Conservation (phyloP, 2,329 filamentous ascomycete genomes). For the Ascochyta pisi region DNA sequence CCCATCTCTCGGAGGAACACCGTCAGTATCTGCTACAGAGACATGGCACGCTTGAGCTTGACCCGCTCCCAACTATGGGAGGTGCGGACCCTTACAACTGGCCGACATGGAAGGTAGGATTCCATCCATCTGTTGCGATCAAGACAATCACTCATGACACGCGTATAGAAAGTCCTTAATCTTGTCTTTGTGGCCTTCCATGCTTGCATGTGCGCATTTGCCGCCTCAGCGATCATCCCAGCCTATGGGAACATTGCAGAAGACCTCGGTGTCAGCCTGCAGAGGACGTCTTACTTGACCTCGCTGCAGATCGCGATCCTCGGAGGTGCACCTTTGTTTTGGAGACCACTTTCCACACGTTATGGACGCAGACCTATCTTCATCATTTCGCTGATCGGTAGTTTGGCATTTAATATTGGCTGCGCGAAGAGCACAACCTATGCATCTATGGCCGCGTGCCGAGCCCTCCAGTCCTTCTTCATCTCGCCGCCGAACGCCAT, state of each 20-base stretch:
- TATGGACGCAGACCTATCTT: constrained; percentile 64
- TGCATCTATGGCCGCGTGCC: constrained; percentile 58
- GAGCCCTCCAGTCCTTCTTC: constrained; percentile 63
- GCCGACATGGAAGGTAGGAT: constrained; percentile 57
- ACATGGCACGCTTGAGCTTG: constrained; percentile 62
- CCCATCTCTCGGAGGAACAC: constrained; percentile 53
- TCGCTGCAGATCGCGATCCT: constrained; percentile 63
- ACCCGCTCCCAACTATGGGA: constrained; percentile 59
- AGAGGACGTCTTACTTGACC: constrained; percentile 61
- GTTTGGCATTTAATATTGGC: constrained; percentile 60
- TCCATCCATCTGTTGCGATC: neutral
- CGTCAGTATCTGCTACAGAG: constrained; percentile 59
- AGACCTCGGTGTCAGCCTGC: constrained; percentile 58
- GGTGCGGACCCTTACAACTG: constrained; percentile 65
- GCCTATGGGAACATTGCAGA: constrained; percentile 61
- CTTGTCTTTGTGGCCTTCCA: constrained; percentile 64
- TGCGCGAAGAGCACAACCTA: constrained; percentile 60
- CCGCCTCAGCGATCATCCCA: constrained; percentile 61
- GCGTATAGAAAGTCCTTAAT: constrained; percentile 59
- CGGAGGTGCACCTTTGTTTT: constrained; percentile 62
- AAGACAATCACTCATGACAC: constrained; percentile 2
- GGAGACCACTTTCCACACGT: constrained; percentile 62
- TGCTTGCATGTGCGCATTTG: constrained; percentile 64
- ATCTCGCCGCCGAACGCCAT: constrained; percentile 63
- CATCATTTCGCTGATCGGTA: constrained; percentile 58